Conservation (phyloP, 805 yeast species). For the Yarrowia sp. region DNA sequence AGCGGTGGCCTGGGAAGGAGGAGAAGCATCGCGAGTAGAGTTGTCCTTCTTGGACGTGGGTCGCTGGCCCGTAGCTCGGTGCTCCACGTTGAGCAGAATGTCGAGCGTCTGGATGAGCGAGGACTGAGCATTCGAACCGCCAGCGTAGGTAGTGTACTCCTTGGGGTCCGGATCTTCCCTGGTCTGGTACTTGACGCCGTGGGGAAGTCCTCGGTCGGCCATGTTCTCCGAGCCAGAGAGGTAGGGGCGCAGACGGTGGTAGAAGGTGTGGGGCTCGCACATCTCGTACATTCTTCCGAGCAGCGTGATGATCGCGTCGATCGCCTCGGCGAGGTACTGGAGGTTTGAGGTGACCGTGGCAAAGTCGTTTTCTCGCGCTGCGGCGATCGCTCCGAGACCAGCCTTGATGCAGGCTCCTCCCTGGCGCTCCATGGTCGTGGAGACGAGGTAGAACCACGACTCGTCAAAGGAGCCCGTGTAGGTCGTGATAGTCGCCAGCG, state of each 20-base stretch:
- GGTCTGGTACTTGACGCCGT: conserved; percentile 76
- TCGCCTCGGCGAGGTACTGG: conserved; percentile 67
- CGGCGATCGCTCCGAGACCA: conserved; percentile 65
- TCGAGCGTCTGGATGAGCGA: conserved; percentile 87
- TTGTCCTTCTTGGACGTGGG: conserved; percentile 30
- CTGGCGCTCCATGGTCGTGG: conserved; percentile 78
- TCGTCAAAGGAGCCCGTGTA: conserved; percentile 91
- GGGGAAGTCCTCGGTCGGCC: conserved; percentile 77
- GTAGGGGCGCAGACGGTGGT: conserved; percentile 80
- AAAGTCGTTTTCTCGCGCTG: conserved; percentile 50
- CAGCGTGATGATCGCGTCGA: conserved; percentile 69
- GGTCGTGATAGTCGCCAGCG: conserved; percentile 74
- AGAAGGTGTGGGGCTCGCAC: conserved; percentile 93
- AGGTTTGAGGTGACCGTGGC: conserved; percentile 47
- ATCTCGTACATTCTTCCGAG: conserved; percentile 83
- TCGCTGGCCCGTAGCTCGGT: conserved; percentile 71
- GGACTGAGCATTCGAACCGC: conserved; percentile 94
- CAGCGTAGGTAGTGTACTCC: conserved; percentile 59
- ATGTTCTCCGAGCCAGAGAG: conserved; percentile 94
- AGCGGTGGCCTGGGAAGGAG: conserved; percentile 31
- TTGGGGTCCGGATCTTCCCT: conserved; percentile 41
- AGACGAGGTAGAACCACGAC: conserved; percentile 88
- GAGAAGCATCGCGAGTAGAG: conserved; percentile 28
- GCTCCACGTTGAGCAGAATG: conserved; percentile 70
- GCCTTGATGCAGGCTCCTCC: conserved; percentile 69